Evolutionary conservation across 78 protist genomes (phyloP).

Genomic region (Dictyostelium citrinum): DNA sequence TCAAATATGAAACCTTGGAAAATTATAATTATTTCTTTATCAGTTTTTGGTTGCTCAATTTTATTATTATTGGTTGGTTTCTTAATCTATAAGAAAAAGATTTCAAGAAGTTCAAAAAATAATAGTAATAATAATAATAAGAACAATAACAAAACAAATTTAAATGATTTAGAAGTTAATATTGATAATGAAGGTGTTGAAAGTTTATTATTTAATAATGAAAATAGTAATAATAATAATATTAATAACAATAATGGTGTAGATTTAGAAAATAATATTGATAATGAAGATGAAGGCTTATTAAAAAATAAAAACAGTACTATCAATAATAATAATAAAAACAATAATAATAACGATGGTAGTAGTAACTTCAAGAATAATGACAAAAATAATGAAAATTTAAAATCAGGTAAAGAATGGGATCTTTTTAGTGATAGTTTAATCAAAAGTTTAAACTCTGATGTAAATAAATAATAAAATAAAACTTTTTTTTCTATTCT

Average conservation of each 20-base stretch:
- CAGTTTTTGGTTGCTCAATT: background rate
- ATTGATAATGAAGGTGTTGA: background rate
- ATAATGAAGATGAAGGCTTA: background rate
- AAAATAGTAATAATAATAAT: background rate
- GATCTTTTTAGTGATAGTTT: background rate
- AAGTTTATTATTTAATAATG: background rate
- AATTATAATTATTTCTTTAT: background rate
- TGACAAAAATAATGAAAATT: background rate
- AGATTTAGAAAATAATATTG: background rate
- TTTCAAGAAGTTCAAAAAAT: background rate
- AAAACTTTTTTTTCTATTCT: background rate
- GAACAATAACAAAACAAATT: background rate
- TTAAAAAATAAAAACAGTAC: too few species aligned
- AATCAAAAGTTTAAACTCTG: background rate
- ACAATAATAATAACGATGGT: background rate
- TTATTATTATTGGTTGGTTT: background rate
- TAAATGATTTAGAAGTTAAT: background rate
- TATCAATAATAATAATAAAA: background rate
- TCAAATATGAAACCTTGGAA: conserved; percentile 29
- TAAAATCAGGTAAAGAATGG: background rate
- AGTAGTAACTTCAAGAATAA: background rate
- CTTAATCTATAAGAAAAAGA: background rate
- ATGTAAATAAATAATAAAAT: background rate
- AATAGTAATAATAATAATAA: background rate
- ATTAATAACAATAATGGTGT: background rate